These are phyloP conservation scores for Tieghemiomyces parasiticus DNA, from an alignment of 192 early-diverging fungal species.

Conservation along the genomic window DNA sequence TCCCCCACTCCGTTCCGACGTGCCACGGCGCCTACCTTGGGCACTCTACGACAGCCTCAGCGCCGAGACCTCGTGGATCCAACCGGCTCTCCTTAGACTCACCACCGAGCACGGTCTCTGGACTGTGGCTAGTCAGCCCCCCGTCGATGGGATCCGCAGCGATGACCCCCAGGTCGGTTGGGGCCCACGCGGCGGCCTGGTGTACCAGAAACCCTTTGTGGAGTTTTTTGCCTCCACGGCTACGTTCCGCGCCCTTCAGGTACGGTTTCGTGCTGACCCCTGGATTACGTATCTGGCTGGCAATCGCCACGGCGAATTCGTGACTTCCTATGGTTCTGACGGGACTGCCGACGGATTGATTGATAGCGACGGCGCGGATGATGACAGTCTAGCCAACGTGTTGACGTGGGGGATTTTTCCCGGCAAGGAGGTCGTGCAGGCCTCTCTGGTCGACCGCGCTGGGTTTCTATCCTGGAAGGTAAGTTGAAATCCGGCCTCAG, in stretches of 20 bases:
- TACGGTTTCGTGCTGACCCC: slow-evolving; percentile 44
- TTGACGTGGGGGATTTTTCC: slow-evolving; percentile 99
- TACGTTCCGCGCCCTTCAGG: slow-evolving; percentile 50
- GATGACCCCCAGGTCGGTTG: slow-evolving; percentile 70
- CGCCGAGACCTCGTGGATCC: slow-evolving; percentile 55
- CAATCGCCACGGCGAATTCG: slow-evolving; percentile 55
- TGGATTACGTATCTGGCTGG: slow-evolving; percentile 86
- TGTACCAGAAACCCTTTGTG: slow-evolving; percentile 97
- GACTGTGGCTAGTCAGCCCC: slow-evolving; percentile 93
- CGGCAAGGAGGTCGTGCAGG: slow-evolving; percentile 88
- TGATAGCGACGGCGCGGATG: slow-evolving; percentile 3
- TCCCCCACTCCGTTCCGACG: background rate
- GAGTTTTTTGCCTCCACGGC: slow-evolving; percentile 81
- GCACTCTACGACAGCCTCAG: background rate
- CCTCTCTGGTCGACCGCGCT: slow-evolving; percentile 84
- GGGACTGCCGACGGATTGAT: background rate
- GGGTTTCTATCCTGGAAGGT: slow-evolving; percentile 91
- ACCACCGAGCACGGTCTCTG: slow-evolving; percentile 70
- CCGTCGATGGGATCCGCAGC: slow-evolving; percentile 75
- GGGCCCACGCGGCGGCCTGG: slow-evolving; percentile 92
- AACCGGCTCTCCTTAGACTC: slow-evolving; percentile 38
- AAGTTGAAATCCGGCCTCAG: slow-evolving; percentile 3
- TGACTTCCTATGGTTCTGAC: slow-evolving; percentile 18
- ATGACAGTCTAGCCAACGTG: slow-evolving; percentile 16
- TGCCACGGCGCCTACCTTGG: background rate